phyloP scores from a whole-genome alignment of 305 asterid genomes.

The Rubia balearica region DNA sequence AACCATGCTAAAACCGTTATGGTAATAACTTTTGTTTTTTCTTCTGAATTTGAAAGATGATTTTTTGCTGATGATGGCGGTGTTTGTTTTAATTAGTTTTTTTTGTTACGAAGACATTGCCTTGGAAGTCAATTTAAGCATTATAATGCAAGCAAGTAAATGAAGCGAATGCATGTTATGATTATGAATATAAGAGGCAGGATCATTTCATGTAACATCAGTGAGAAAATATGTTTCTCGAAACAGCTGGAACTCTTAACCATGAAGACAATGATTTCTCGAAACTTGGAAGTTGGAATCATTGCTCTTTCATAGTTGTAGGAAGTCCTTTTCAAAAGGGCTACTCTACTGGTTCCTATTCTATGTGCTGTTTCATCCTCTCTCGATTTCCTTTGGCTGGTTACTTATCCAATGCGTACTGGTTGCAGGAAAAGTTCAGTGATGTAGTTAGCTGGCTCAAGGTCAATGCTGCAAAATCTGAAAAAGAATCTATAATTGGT shows the following conservation, averaged over 20 bases:
- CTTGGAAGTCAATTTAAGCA: not conserved
- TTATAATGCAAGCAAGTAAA: not conserved
- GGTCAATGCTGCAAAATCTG: constrained; percentile 52
- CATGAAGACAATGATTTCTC: no score
- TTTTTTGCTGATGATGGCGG: not conserved
- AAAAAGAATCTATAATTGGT: constrained; percentile 29
- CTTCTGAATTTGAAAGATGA: constrained; percentile 1
- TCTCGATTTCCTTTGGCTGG: not conserved
- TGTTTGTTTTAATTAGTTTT: not conserved
- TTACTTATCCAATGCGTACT: constrained; percentile 8
- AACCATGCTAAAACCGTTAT: constrained; percentile 65
- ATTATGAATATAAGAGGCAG: not conserved
- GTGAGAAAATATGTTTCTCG: no score
- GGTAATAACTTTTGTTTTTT: constrained; percentile 31
- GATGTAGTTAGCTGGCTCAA: constrained; percentile 87
- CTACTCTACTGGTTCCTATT: not conserved
- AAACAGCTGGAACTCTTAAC: no score
- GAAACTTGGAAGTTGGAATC: no score
- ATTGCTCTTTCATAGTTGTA: not conserved
- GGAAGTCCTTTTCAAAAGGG: not conserved
- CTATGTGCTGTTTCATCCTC: not conserved
- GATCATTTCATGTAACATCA: not conserved
- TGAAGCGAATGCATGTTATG: not conserved
- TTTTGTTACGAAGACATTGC: not conserved
- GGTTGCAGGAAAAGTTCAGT: constrained; percentile 75